These are phyloP conservation scores for Talaromyces sp. DNA, from an alignment of 2,329 filamentous ascomycete species.

Conservation along the genomic window DNA sequence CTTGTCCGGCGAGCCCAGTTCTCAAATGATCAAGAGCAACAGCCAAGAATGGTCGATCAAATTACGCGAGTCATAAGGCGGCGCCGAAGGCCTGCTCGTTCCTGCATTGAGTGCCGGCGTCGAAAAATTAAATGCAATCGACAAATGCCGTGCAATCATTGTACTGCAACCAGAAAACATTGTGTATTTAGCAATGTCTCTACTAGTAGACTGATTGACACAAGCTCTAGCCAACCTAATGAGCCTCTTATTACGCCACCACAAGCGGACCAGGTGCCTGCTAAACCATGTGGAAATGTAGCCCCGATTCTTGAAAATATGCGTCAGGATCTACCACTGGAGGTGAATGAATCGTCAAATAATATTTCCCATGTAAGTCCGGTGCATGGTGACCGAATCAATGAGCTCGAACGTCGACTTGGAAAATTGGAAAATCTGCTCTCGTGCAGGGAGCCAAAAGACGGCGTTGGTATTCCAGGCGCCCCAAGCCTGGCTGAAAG, in stretches of 20 bases:
- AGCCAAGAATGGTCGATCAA: background rate
- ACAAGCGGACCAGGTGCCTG: background rate
- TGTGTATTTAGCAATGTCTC: slow-evolving; percentile 14
- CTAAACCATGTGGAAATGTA: background rate
- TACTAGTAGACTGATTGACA: background rate
- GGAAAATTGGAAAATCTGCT: background rate
- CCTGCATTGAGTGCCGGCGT: slow-evolving; percentile 29
- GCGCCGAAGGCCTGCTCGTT: slow-evolving; percentile 28
- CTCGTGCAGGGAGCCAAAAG: background rate
- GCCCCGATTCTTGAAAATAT: background rate
- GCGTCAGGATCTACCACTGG: background rate
- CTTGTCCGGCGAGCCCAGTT: background rate
- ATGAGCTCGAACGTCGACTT: slow-evolving; percentile 4
- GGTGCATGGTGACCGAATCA: background rate
- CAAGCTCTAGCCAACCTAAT: background rate
- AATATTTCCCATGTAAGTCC: too few relatives aligned
- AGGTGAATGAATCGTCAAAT: background rate
- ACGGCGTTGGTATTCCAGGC: background rate
- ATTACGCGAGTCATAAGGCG: slow-evolving; percentile 19
- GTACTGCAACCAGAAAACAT: slow-evolving; percentile 22
- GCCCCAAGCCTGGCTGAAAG: background rate
- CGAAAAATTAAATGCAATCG: slow-evolving; percentile 31
- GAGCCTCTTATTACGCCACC: background rate
- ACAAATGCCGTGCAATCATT: slow-evolving; percentile 27
- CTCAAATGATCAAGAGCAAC: background rate